Evolutionary conservation across 176 grass and related monocot species (phyloP).

Genomic region (Ananas comosus): DNA sequence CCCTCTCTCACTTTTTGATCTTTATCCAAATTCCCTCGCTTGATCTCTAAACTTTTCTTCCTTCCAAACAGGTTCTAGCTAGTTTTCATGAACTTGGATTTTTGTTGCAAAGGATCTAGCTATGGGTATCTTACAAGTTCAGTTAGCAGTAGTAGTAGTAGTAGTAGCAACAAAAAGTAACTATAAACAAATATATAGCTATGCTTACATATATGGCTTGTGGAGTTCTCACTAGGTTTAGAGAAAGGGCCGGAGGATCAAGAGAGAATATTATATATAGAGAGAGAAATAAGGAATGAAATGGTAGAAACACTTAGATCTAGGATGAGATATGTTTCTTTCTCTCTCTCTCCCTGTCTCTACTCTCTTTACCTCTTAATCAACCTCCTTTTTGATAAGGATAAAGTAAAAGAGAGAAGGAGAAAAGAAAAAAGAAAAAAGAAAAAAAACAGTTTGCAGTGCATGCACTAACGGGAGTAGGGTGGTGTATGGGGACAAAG

Average conservation of each 20-base stretch:
- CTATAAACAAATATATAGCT: not conserved
- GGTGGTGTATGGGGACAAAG: not conserved
- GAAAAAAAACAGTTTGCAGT: not conserved
- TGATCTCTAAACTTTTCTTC: not conserved
- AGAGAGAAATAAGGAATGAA: constrained; percentile 5
- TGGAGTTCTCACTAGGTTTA: not conserved
- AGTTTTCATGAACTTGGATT: not conserved
- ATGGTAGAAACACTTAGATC: constrained; percentile 1
- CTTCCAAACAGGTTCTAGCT: not conserved
- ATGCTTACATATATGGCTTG: not conserved
- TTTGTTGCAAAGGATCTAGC: not conserved
- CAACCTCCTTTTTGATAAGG: not conserved
- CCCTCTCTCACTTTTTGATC: constrained; percentile 3
- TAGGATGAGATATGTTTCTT: not conserved
- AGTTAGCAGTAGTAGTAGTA: too few species aligned
- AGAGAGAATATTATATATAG: constrained; percentile 3
- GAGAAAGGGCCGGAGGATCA: not conserved
- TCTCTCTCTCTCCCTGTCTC: not conserved
- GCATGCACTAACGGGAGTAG: constrained; percentile 3
- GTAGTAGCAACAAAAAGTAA: not conserved
- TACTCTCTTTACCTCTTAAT: not conserved
- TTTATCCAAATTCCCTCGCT: not conserved
- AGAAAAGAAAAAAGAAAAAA: not conserved
- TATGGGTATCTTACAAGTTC: not conserved
- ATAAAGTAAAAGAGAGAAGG: not conserved